Evolutionary conservation across 2,329 filamentous ascomycete genomes (phyloP).

Genomic region (Aspergillus nomiae): DNA sequence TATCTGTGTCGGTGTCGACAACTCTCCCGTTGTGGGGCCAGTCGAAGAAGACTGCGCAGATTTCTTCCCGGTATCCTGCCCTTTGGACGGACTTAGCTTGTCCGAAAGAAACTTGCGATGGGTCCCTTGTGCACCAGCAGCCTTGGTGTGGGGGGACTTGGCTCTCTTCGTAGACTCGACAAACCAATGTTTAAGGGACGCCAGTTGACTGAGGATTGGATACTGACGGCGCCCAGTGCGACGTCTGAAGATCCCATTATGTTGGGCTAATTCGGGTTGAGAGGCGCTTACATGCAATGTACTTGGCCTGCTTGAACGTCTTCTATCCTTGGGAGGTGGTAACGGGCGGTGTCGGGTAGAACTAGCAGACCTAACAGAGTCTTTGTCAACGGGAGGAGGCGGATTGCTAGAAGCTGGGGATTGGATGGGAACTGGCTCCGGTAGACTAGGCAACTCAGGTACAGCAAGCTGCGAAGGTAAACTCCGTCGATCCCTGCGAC

Average conservation of each 20-base stretch:
- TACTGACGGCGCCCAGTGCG: conserved; percentile 60
- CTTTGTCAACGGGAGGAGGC: conserved; percentile 75
- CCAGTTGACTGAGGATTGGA: conserved; percentile 67
- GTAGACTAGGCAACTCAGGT: conserved; percentile 75
- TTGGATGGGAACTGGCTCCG: conserved; percentile 56
- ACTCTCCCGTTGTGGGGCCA: conserved; percentile 25
- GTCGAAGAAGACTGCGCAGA: conserved; percentile 24
- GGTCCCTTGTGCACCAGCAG: conserved; percentile 27
- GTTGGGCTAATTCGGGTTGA: conserved; percentile 62
- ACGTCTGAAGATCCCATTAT: conserved; percentile 58
- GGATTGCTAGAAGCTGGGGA: conserved; percentile 45
- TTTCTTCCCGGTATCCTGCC: conserved; percentile 37
- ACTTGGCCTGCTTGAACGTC: conserved; percentile 71
- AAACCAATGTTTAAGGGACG: conserved; percentile 72
- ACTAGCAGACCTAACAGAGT: conserved; percentile 70
- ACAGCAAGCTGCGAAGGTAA: conserved; percentile 63
- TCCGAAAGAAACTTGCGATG: conserved; percentile 43
- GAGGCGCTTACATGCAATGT: conserved; percentile 81
- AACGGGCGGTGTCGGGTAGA: conserved; percentile 76
- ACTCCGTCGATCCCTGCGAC: conserved; percentile 75
- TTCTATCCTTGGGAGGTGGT: conserved; percentile 84
- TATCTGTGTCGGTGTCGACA: conserved; percentile 40
- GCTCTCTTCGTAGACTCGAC: conserved; percentile 67
- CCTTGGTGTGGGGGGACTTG: conserved; percentile 54
- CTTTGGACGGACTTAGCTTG: conserved; percentile 42